These are phyloP conservation scores for Zychaea mexicana DNA, from an alignment of 371 early-diverging fungal genomes.

Conservation along the genomic window DNA sequence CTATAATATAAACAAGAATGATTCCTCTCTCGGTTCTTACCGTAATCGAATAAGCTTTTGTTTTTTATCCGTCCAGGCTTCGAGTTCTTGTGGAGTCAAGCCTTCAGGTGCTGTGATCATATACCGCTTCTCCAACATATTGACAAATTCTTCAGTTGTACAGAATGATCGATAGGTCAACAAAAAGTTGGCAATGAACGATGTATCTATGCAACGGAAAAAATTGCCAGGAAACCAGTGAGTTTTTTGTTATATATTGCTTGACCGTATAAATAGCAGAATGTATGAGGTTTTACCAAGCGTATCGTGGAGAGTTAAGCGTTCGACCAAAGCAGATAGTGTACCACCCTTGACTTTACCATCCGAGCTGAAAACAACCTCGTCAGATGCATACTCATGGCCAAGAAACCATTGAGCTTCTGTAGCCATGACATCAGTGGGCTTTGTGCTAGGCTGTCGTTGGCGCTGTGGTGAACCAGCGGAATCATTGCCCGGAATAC, in stretches of 20 bases:
- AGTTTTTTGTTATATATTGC: no score
- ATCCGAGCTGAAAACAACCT: constrained; percentile 79
- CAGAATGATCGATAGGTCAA: constrained; percentile 90
- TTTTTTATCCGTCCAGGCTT: constrained; percentile 83
- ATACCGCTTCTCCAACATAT: constrained; percentile 74
- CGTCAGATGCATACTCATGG: constrained; percentile 70
- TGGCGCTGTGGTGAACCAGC: not conserved
- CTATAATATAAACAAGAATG: not conserved
- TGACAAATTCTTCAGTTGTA: constrained; percentile 74
- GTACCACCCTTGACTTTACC: constrained; percentile 88
- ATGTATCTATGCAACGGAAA: constrained; percentile 53
- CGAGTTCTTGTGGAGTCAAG: constrained; percentile 66
- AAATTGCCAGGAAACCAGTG: no score
- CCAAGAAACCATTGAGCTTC: constrained; percentile 43
- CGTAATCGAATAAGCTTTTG: constrained; percentile 82
- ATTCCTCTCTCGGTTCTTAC: constrained; percentile 22
- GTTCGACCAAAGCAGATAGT: constrained; percentile 80
- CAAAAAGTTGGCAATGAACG: constrained; percentile 80
- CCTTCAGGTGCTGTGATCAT: constrained; percentile 68
- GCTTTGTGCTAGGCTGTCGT: constrained; percentile 9
- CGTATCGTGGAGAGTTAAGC: constrained; percentile 84
- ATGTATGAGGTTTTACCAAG: constrained; percentile 42
- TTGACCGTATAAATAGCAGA: no score
- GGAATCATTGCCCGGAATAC: not conserved
- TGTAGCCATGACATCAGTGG: not conserved